Evolutionary conservation across 1,284 basidiomycete genomes (phyloP).

Genomic region (Trametes pubescens): DNA sequence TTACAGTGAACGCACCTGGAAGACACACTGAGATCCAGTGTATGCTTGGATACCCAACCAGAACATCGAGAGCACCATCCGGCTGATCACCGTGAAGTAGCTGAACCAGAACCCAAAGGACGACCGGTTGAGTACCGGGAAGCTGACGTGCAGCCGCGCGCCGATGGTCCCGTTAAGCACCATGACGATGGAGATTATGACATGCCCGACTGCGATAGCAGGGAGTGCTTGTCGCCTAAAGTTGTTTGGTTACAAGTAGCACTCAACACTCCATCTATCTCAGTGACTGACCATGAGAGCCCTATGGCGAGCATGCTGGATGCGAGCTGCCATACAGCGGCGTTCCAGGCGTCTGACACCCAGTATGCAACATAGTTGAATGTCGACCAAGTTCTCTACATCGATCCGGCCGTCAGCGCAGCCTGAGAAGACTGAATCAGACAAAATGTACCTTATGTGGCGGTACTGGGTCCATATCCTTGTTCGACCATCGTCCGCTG

Average conservation of each 20-base stretch:
- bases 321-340: conserved; percentile 54
- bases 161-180: conserved; percentile 77
- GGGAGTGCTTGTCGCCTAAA: conserved; percentile 65
- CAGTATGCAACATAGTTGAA: conserved; percentile 71
- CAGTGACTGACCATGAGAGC: conserved; percentile 59
- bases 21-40: conserved; percentile 71
- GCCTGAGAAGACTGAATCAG: neutral
- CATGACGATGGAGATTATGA: conserved; percentile 64
- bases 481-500: conserved; percentile 68
- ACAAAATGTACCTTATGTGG: conserved; percentile 41
- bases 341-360: conserved; percentile 68
- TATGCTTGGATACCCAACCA: conserved; percentile 77
- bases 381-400: conserved; percentile 65
- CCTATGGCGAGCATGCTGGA: conserved; percentile 74
- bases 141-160: conserved; percentile 72
- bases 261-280: neutral
- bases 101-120: conserved; percentile 85
- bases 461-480: conserved; percentile 79
- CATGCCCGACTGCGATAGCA: conserved; percentile 69
- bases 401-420: neutral
- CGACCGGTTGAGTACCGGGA: conserved; percentile 77
- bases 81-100: conserved; percentile 79
- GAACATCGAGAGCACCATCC: conserved; percentile 77
- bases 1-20: conserved; percentile 44
- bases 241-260: neutral